Conservation (phyloP, 306 rosid genomes). For the Clitoria ternatea region DNA sequence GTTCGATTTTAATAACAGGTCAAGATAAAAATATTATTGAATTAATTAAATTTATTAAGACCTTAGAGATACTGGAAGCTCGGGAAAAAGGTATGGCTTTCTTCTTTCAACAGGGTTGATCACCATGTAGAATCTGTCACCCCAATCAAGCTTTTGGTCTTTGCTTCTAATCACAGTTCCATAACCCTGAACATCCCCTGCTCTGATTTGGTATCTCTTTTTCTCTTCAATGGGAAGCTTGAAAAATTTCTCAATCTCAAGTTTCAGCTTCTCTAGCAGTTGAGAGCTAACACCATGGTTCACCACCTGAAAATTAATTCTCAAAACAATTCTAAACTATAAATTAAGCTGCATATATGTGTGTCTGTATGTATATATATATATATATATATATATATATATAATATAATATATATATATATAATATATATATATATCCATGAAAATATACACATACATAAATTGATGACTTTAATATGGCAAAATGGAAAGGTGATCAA, state of each 20-base stretch:
- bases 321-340: too few relatives aligned
- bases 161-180: conserved; percentile 42
- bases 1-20: too few relatives aligned
- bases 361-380: too few relatives aligned
- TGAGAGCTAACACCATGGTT: conserved; percentile 65
- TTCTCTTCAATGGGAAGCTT: conserved; percentile 63
- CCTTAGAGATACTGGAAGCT: conserved; percentile 57
- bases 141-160: conserved; percentile 80
- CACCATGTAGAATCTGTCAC: conserved; percentile 59
- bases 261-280: conserved; percentile 41
- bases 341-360: too few relatives aligned
- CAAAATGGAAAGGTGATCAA: background rate
- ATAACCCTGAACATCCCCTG: conserved; percentile 73
- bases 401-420: too few relatives aligned
- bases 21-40: too few relatives aligned
- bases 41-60: background rate
- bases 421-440: too few relatives aligned
- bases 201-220: conserved; percentile 40
- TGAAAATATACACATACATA: background rate
- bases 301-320: too few relatives aligned
- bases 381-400: too few relatives aligned
- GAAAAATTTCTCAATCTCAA: conserved; percentile 59
- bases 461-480: background rate
- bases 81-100: conserved; percentile 56
- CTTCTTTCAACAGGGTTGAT: conserved; percentile 55